Evolutionary conservation across 1,284 basidiomycete genomes (phyloP).

Genomic region (Cutaneotrichosporon dermatis): DNA sequence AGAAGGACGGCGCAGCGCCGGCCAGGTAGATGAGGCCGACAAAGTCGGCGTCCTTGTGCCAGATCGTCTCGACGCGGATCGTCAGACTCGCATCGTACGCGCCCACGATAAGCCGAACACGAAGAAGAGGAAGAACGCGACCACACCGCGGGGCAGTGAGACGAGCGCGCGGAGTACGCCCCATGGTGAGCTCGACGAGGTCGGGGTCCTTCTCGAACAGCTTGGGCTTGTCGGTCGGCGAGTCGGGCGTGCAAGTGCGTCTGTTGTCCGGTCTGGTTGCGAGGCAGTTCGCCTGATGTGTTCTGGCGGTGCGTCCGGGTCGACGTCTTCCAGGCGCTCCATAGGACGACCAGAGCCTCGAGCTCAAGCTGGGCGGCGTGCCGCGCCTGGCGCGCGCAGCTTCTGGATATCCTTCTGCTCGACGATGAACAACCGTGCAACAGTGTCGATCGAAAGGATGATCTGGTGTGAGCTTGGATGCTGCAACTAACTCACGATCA

Average conservation of each 20-base stretch:
- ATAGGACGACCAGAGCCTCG: too few species aligned
- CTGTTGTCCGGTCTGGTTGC: background rate
- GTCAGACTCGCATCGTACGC: constrained; percentile 53
- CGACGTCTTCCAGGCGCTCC: too few species aligned
- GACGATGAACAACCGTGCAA: constrained; percentile 53
- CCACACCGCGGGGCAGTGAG: constrained; percentile 58
- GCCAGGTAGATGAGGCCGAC: constrained; percentile 70
- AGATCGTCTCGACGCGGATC: constrained; percentile 60
- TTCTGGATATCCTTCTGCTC: constrained; percentile 35
- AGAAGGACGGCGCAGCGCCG: constrained; percentile 59
- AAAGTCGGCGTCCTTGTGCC: constrained; percentile 58
- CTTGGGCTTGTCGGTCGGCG: background rate
- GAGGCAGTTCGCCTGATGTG: too few species aligned
- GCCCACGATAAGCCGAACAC: constrained; percentile 55
- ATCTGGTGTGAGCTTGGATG: constrained; percentile 45
- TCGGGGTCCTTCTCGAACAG: too few species aligned
- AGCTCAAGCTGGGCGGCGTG: background rate
- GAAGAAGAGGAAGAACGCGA: constrained; percentile 56
- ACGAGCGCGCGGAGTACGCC: constrained; percentile 53
- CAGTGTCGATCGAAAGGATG: constrained; percentile 59
- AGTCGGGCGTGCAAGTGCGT: background rate
- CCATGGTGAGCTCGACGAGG: constrained; percentile 34
- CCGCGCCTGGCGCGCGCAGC: background rate
- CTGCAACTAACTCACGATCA: constrained; percentile 50
- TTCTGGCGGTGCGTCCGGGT: too few species aligned